phyloP scores from a whole-genome alignment of 2,329 filamentous ascomycete genomes.

The Fusarium decemcellulare region DNA sequence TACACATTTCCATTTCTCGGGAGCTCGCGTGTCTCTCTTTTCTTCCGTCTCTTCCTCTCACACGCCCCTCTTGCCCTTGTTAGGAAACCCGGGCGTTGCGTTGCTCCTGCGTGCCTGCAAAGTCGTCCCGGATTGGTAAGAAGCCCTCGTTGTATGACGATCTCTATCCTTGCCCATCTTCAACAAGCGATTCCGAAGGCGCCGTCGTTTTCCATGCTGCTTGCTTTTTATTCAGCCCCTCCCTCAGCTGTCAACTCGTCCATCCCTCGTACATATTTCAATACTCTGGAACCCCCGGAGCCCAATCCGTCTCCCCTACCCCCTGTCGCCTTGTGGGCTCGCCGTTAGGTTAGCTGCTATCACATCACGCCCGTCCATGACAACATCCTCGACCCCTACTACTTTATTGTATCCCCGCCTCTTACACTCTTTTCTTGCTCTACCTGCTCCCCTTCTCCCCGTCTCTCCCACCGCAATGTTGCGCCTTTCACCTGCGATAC shows the following conservation, averaged over 20 bases:
- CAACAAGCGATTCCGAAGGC: constrained; percentile 17
- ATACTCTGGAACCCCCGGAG: not conserved
- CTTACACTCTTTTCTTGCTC: constrained; percentile 3
- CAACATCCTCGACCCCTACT: constrained; percentile 23
- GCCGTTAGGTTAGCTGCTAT: constrained; percentile 26
- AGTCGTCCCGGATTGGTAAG: constrained; percentile 45
- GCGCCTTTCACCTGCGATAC: constrained; percentile 9
- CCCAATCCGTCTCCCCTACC: not conserved
- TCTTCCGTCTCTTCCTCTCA: not conserved
- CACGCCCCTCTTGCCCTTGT: not conserved
- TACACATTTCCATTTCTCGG: constrained; percentile 9
- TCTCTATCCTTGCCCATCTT: constrained; percentile 39
- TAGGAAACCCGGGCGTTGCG: not conserved
- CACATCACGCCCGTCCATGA: constrained; percentile 26
- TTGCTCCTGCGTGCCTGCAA: constrained; percentile 21
- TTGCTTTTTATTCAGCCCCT: not conserved
- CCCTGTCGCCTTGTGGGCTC: constrained; percentile 29
- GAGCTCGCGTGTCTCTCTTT: constrained; percentile 27
- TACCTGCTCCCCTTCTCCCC: not conserved
- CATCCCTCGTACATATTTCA: not conserved
- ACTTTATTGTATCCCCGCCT: constrained; percentile 28
- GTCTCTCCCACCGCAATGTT: constrained; percentile 24
- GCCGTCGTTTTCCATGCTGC: constrained; percentile 9
- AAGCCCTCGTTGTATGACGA: constrained; percentile 45
- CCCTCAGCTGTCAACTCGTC: not conserved